Conservation (phyloP, 176 grass and related monocot species). For the Otatea glauca region DNA sequence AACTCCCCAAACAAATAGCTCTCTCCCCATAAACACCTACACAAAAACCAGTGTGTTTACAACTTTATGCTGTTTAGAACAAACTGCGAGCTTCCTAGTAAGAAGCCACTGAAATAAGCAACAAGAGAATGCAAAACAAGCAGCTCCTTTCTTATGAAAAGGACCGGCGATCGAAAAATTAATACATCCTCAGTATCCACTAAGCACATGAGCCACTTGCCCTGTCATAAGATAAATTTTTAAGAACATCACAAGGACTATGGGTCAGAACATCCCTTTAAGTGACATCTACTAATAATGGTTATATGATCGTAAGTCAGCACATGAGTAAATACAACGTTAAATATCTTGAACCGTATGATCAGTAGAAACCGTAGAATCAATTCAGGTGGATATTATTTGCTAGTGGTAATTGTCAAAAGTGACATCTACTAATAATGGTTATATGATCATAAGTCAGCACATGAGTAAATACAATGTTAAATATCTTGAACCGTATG, state of each 20-base stretch:
- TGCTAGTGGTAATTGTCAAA: too few species aligned
- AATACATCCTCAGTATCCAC: neutral
- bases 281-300: too few species aligned
- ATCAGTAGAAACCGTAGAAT: too few species aligned
- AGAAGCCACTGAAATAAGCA: constrained; percentile 28
- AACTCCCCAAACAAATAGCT: constrained; percentile 25
- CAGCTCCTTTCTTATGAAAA: neutral
- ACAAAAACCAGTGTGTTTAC: neutral
- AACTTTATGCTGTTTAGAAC: neutral
- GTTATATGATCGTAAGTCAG: too few species aligned
- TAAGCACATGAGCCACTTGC: neutral
- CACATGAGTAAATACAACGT: too few species aligned
- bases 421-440: too few species aligned
- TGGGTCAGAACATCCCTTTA: neutral
- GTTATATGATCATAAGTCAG: too few species aligned
- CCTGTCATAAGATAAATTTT: neutral
- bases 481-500: too few species aligned
- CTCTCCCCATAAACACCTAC: constrained; percentile 13
- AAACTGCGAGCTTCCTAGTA: neutral
- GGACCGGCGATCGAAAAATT: neutral
- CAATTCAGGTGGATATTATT: too few species aligned
- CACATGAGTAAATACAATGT: too few species aligned
- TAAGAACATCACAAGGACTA: neutral
- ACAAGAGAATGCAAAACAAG: neutral
- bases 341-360: too few species aligned